phyloP scores from a whole-genome alignment of 2,329 filamentous ascomycete species.

The Phoma sp. region DNA sequence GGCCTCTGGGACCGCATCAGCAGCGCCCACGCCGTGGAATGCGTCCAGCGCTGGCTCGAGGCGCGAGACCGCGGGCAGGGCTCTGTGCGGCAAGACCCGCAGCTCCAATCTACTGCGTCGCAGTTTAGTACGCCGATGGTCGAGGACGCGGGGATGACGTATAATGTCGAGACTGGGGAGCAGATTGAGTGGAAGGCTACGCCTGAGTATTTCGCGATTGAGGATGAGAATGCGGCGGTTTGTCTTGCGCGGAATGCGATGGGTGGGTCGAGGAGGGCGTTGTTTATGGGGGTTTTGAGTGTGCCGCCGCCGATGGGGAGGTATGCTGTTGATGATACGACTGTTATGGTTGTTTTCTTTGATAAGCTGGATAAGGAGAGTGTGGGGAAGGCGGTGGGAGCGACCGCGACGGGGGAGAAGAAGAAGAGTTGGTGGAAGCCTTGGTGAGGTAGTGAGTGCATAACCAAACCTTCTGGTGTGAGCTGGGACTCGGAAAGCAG shows the following conservation, averaged over 20 bases:
- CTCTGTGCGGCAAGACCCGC: slow-evolving; percentile 26
- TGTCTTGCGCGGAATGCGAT: slow-evolving; percentile 62
- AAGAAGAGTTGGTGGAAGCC: slow-evolving; percentile 20
- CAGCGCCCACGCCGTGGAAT: slow-evolving; percentile 64
- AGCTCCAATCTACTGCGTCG: slow-evolving; percentile 12
- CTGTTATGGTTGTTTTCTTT: slow-evolving; percentile 63
- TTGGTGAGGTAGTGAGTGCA: slow-evolving; percentile 10
- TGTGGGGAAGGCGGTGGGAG: too few species aligned
- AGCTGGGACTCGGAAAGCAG: too few species aligned
- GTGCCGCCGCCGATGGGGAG: slow-evolving; percentile 45
- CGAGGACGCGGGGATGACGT: slow-evolving; percentile 46
- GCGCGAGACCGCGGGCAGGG: slow-evolving; percentile 40
- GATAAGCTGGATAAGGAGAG: slow-evolving; percentile 40
- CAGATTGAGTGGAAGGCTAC: slow-evolving; percentile 52
- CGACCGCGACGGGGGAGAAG: too few species aligned
- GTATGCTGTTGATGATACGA: slow-evolving; percentile 59
- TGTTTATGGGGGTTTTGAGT: slow-evolving; percentile 51
- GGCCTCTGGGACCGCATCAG: slow-evolving; percentile 71
- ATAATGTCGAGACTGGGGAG: slow-evolving; percentile 41
- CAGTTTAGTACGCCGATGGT: slow-evolving; percentile 15
- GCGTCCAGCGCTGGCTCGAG: slow-evolving; percentile 64
- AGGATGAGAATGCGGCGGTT: slow-evolving; percentile 61
- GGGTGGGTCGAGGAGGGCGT: slow-evolving; percentile 54
- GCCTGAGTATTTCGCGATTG: slow-evolving; percentile 56
- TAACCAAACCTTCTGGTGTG: too few species aligned